Conservation (phyloP, 2,329 filamentous ascomycete genomes). For the Ambrosiella beaveri region DNA sequence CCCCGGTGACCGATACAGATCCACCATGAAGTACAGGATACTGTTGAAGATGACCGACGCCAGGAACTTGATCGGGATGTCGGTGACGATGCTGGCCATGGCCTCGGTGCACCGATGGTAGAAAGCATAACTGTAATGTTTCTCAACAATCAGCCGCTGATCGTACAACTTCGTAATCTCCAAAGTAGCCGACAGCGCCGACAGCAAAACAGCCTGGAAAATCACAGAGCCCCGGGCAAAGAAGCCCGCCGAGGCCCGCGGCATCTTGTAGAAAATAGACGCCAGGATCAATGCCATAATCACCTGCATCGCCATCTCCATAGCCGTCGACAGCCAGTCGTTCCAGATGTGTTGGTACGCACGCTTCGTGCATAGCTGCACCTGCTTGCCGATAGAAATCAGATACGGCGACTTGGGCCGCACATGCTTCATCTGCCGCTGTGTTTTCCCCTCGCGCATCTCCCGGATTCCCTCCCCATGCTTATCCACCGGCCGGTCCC, state of each 20-base stretch:
- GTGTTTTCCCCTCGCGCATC: conserved; percentile 31
- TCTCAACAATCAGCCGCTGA: conserved; percentile 31
- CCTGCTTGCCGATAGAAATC: conserved; percentile 37
- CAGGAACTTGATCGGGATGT: conserved; percentile 40
- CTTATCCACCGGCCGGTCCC: conserved; percentile 26
- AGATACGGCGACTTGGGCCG: conserved; percentile 39
- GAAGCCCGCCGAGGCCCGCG: conserved; percentile 33
- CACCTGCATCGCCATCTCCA: conserved; percentile 29
- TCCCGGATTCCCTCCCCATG: conserved; percentile 23
- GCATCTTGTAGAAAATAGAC: conserved; percentile 38
- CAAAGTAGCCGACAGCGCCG: conserved; percentile 37
- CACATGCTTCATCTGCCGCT: conserved; percentile 33
- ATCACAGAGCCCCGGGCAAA: conserved; percentile 37
- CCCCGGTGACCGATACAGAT: conserved; percentile 37
- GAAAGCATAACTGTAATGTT: conserved; percentile 31
- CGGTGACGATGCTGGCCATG: conserved; percentile 34
- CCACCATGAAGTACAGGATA: conserved; percentile 39
- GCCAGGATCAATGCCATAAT: conserved; percentile 44
- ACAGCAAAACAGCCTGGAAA: conserved; percentile 44
- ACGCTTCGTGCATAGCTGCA: conserved; percentile 32
- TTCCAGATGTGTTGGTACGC: conserved; percentile 36
- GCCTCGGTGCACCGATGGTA: conserved; percentile 37
- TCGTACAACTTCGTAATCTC: conserved; percentile 32
- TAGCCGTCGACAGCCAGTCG: conserved; percentile 30
- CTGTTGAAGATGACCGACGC: conserved; percentile 34